Conservation (phyloP, 2,329 filamentous ascomycete species). For the Gliomastix tumulicola region DNA sequence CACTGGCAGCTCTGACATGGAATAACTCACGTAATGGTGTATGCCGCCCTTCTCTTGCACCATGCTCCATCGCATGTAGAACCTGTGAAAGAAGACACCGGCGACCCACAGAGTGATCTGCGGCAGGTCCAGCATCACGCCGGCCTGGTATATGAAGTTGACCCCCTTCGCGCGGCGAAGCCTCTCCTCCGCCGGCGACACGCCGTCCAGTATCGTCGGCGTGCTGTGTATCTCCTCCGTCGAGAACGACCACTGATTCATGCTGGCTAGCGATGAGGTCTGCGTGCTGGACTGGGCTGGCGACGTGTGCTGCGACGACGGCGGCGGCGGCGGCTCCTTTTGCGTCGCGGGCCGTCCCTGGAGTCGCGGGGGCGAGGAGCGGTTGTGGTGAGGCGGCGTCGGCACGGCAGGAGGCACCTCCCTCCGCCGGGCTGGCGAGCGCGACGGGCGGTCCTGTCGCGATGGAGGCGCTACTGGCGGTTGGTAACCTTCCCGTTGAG, state of each 20-base stretch:
- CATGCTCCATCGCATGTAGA: conserved; percentile 86
- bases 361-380: conserved; percentile 47
- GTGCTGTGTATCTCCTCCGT: conserved; percentile 74
- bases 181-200: conserved; percentile 70
- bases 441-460: conserved; percentile 35
- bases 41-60: conserved; percentile 68
- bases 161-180: conserved; percentile 81
- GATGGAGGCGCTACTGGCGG: conserved; percentile 27
- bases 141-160: conserved; percentile 93
- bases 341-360: conserved; percentile 32
- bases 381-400: conserved; percentile 50
- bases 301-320: conserved; percentile 16
- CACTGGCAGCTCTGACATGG: too few species aligned
- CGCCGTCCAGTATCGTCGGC: conserved; percentile 78
- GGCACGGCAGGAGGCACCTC: conserved; percentile 56
- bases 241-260: conserved; percentile 82
- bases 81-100: conserved; percentile 90
- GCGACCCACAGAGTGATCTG: conserved; percentile 90
- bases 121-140: conserved; percentile 84
- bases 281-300: conserved; percentile 31
- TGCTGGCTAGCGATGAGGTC: conserved; percentile 20
- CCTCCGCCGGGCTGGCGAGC: conserved; percentile 42
- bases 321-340: too few species aligned
- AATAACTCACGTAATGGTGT: conserved; percentile 81
- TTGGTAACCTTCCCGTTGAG: conserved; percentile 49